phyloP scores from a whole-genome alignment of 345 rosid species.

The Syzygium oleosum region DNA sequence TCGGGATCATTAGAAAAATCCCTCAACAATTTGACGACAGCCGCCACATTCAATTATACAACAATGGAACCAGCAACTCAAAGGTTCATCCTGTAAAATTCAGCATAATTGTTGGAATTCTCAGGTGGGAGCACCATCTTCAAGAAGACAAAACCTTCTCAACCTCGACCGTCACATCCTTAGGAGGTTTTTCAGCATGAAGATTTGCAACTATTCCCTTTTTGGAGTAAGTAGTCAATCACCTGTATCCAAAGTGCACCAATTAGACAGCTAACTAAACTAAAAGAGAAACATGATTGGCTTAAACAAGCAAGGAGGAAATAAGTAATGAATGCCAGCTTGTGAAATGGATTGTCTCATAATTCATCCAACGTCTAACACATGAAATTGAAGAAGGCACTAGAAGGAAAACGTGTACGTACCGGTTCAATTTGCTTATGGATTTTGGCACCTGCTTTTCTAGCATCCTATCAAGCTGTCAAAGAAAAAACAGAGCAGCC shows the following conservation, averaged over 20 bases:
- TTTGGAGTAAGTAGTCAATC: slow-evolving; percentile 63
- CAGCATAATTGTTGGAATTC: neutral
- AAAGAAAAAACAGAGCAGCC: neutral
- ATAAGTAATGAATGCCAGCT: neutral
- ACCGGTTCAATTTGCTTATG: slow-evolving; percentile 91
- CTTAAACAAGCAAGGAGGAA: neutral
- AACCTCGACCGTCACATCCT: slow-evolving; percentile 62
- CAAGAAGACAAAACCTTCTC: slow-evolving; percentile 50
- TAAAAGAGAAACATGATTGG: neutral
- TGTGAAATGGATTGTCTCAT: neutral
- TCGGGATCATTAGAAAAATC: neutral
- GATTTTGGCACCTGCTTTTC: slow-evolving; percentile 63
- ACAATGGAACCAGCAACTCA: neutral
- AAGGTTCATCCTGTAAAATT: neutral
- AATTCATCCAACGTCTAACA: neutral
- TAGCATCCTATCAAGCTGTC: slow-evolving; percentile 94
- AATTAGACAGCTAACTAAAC: neutral
- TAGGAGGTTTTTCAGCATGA: slow-evolving; percentile 75
- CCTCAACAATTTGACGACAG: neutral
- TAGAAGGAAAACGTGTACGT: slow-evolving; percentile 4
- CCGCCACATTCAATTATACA: neutral
- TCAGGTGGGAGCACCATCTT: neutral
- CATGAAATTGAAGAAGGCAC: neutral
- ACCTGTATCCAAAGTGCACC: slow-evolving; percentile 31
- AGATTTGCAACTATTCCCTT: slow-evolving; percentile 62